Evolutionary conservation across 805 yeast species (phyloP).

Genomic region (Starmerella potacharoeniae): DNA sequence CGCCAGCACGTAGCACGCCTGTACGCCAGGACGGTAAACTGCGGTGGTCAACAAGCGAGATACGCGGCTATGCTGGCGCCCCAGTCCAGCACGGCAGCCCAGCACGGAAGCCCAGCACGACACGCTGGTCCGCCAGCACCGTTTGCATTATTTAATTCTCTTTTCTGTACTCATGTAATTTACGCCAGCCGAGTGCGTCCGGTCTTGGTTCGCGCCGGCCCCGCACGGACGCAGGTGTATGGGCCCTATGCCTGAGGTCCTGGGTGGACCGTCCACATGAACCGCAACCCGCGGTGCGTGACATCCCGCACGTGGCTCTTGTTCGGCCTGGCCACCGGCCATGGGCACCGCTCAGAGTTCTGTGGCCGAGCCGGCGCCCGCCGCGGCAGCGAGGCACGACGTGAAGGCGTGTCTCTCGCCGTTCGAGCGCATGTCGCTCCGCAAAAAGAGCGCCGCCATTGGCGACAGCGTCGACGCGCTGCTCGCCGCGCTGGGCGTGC

Average conservation of each 20-base stretch:
- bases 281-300: too few species aligned
- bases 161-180: background rate
- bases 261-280: too few species aligned
- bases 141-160: background rate
- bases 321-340: background rate
- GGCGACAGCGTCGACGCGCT: conserved; percentile 3
- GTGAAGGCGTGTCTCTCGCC: background rate
- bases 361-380: background rate
- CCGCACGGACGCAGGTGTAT: too few species aligned
- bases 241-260: too few species aligned
- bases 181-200: background rate
- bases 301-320: background rate
- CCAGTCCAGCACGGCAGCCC: too few species aligned
- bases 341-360: background rate
- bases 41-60: too few species aligned
- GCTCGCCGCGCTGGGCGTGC: conserved; percentile 9
- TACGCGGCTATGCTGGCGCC: too few species aligned
- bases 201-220: too few species aligned
- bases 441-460: background rate
- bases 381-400: background rate
- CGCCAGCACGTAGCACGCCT: too few species aligned
- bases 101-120: too few species aligned
- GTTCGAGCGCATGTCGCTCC: conserved; percentile 12
- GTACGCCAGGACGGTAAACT: too few species aligned
- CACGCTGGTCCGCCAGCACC: background rate